Evolutionary conservation across 768 basidiomycete species (phyloP).

Genomic region (Phlegmacium glaucopus): DNA sequence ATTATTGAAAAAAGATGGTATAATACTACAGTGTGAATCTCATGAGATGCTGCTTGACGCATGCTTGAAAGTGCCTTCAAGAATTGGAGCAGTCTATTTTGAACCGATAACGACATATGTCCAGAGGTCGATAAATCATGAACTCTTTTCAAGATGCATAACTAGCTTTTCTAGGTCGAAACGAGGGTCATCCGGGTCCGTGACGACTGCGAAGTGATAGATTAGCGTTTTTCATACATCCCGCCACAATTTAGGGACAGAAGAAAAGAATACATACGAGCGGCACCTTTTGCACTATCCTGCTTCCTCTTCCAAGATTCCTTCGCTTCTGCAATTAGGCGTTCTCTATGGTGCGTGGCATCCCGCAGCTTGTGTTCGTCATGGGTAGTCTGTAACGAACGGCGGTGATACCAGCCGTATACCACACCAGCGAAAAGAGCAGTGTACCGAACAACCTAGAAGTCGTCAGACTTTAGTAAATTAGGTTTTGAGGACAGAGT

Average conservation of each 20-base stretch:
- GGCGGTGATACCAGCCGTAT: conserved; percentile 92
- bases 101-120: conserved; percentile 12
- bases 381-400: conserved; percentile 80
- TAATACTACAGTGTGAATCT: too few relatives aligned
- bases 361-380: conserved; percentile 74
- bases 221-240: conserved; percentile 4
- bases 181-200: conserved; percentile 91
- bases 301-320: conserved; percentile 87
- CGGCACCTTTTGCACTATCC: conserved; percentile 45
- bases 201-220: conserved; percentile 57
- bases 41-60: too few relatives aligned
- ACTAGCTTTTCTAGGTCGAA: conserved; percentile 95
- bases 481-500: conserved; percentile 7
- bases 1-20: too few relatives aligned
- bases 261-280: conserved; percentile 42
- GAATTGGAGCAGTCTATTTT: conserved; percentile 21
- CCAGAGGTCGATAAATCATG: conserved; percentile 34
- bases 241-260: neutral
- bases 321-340: conserved; percentile 81
- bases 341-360: conserved; percentile 69
- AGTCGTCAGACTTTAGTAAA: neutral
- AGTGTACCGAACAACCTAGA: conserved; percentile 90
- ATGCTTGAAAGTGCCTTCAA: neutral
- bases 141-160: conserved; percentile 70
- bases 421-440: conserved; percentile 82